Conservation (phyloP, 2,329 filamentous ascomycete genomes). For the Alternaria metachromatica region DNA sequence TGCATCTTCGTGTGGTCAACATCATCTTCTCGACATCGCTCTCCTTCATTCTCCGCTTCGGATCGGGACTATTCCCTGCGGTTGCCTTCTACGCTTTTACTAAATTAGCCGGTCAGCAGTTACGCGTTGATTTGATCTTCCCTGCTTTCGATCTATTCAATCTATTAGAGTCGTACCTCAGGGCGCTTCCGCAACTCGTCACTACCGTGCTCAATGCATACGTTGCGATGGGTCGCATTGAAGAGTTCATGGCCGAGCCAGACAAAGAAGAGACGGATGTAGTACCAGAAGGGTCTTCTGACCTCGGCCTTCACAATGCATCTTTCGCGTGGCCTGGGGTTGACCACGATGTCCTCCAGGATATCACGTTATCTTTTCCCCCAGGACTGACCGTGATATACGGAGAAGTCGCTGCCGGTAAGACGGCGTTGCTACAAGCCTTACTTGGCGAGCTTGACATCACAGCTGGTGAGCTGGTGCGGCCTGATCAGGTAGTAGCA, state of each 20-base stretch:
- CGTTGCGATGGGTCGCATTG: slow-evolving; percentile 82
- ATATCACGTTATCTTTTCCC: slow-evolving; percentile 63
- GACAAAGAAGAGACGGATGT: slow-evolving; percentile 67
- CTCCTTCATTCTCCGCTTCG: slow-evolving; percentile 71
- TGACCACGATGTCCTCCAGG: slow-evolving; percentile 60
- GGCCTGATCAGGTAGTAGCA: slow-evolving; percentile 64
- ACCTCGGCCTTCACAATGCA: slow-evolving; percentile 64
- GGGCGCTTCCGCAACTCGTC: slow-evolving; percentile 76
- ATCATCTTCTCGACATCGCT: slow-evolving; percentile 70
- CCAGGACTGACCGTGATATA: slow-evolving; percentile 65
- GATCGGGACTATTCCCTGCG: slow-evolving; percentile 78
- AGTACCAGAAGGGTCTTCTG: slow-evolving; percentile 43
- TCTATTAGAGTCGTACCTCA: slow-evolving; percentile 75
- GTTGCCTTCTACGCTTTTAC: slow-evolving; percentile 85
- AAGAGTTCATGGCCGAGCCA: slow-evolving; percentile 85
- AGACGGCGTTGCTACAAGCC: slow-evolving; percentile 66
- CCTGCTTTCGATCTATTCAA: slow-evolving; percentile 82
- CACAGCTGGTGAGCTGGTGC: slow-evolving; percentile 57
- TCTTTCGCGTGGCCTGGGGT: slow-evolving; percentile 82
- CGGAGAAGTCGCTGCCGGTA: slow-evolving; percentile 70
- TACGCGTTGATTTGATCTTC: slow-evolving; percentile 84
- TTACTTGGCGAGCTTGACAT: slow-evolving; percentile 66
- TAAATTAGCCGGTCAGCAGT: slow-evolving; percentile 67
- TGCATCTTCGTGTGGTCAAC: slow-evolving; percentile 69
- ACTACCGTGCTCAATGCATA: slow-evolving; percentile 80